Base-by-base conservation (phyloP, 2,329 filamentous ascomycete genomes). In the Trichoderma asperellum region DNA sequence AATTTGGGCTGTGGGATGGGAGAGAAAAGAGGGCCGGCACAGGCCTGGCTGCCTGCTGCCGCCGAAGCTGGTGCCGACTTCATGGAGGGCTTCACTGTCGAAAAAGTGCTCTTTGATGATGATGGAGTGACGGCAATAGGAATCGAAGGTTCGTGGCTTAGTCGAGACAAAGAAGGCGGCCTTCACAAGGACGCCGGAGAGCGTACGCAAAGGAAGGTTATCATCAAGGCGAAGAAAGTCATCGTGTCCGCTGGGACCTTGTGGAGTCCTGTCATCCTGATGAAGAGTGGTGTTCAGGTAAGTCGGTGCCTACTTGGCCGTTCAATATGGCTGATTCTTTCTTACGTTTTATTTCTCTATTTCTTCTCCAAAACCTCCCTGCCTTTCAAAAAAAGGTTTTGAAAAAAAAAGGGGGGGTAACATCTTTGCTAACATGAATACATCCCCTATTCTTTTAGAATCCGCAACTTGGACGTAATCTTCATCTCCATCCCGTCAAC, bases 31-130 rank as follows among this genome's bases (percentile, higher is more conserved):
- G 93, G 94, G 0, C 92, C 94, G 0, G 86, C 88, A 0, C 88
- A 92, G 29, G 88, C 88, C 7, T 97, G 89, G 84, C 83, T 97
- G 16, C 92, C 92, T 0, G 92, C 94, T 74, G 94, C 95, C 2
- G 91, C 90, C 0, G 85, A 85, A 64, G 89, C 91, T 0, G 94
- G 94, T 0, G 92, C 94, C 0, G 83, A 86, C 72, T 97, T 97
- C 76, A 87, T 96, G 69, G 93, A 97, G 82, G 94, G 94, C 0
- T 93, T 96, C 75, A 80, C 89, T 24, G 92, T 89, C 0, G 87
- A 92, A 14, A 86, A 86, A 70, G 83, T 97, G 18, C 73, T 92
- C 0, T 97, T 97, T 77, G 87, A 89, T 27, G 82, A 85, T 16
- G 76, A 76, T 52, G 82, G 80, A 8, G 87, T 85, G 72, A 85